Percentiles rank a stretch among this genome's conserved stretches.
Evolutionary conservation across 129 eudicot species (phyloP).

Genomic region (Chrysanthemum makinoi): DNA sequence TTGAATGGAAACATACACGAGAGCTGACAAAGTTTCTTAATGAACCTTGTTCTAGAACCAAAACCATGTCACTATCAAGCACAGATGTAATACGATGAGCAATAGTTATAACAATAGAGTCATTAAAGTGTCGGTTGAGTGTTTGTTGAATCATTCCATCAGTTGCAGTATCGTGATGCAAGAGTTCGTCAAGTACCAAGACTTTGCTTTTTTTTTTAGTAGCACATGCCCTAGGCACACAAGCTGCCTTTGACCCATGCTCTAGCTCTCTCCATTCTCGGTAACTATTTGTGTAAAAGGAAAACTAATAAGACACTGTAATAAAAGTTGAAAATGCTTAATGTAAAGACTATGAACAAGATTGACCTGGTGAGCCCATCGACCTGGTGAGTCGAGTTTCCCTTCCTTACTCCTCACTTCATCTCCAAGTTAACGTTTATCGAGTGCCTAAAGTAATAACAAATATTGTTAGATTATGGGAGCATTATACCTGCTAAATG

Average conservation of each 20-base stretch:
- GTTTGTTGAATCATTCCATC: slow-evolving; percentile 87
- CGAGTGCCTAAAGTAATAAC: slow-evolving; percentile 53
- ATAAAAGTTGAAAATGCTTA: neutral
- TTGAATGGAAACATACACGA: neutral
- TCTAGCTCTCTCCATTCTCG: slow-evolving; percentile 76
- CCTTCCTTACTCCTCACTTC: slow-evolving; percentile 82
- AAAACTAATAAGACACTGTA: slow-evolving; percentile 8
- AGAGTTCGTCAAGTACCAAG: slow-evolving; percentile 79
- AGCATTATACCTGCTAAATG: too few species aligned
- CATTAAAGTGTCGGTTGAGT: slow-evolving; percentile 49
- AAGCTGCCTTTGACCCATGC: slow-evolving; percentile 78
- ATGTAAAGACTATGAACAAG: slow-evolving; percentile 6
- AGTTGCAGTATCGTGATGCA: slow-evolving; percentile 86
- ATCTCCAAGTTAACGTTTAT: slow-evolving; percentile 85
- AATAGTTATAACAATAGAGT: slow-evolving; percentile 67
- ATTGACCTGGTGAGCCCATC: slow-evolving; percentile 62
- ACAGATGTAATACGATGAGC: slow-evolving; percentile 93
- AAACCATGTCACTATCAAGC: slow-evolving; percentile 73
- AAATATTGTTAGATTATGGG: slow-evolving; percentile 7
- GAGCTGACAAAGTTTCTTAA: neutral
- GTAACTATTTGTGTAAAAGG: slow-evolving; percentile 23
- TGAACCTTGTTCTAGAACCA: slow-evolving; percentile 63
- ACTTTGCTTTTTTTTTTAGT: slow-evolving; percentile 65
- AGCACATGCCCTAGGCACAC: slow-evolving; percentile 73
- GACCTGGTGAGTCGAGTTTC: slow-evolving; percentile 79